These are phyloP conservation scores for Ormosia semicastrata DNA, from an alignment of 306 rosid genomes.

Conservation along the genomic window DNA sequence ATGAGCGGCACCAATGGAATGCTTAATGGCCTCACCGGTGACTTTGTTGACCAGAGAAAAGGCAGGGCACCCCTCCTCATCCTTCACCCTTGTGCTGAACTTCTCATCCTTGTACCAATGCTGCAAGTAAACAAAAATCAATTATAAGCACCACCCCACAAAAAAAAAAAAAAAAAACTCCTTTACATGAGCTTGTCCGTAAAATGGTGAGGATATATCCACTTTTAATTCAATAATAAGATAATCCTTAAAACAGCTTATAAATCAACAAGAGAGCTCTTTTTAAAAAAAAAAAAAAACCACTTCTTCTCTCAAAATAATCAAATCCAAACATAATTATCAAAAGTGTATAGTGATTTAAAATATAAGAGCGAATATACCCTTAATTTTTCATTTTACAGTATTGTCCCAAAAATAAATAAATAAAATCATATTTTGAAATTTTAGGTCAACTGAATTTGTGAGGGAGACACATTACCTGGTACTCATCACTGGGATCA, in stretches of 20 bases:
- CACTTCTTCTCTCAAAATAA: too few relatives aligned
- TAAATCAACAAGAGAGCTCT: too few relatives aligned
- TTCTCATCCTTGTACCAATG: slow-evolving; percentile 90
- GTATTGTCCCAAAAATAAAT: background rate
- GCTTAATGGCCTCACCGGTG: slow-evolving; percentile 80
- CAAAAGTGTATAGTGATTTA: too few relatives aligned
- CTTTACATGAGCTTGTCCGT: too few relatives aligned
- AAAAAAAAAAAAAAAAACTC: too few relatives aligned
- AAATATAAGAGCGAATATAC: too few relatives aligned
- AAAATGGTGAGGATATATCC: too few relatives aligned
- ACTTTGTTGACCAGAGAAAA: slow-evolving; percentile 78
- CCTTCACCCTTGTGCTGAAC: slow-evolving; percentile 84
- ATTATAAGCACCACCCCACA: background rate
- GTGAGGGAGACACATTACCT: slow-evolving; percentile 31
- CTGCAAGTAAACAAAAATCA: slow-evolving; percentile 36
- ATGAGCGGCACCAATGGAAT: slow-evolving; percentile 62
- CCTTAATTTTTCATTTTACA: too few relatives aligned
- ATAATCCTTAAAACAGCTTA: too few relatives aligned
- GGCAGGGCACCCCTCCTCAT: slow-evolving; percentile 67
- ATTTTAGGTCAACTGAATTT: background rate
- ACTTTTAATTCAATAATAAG: too few relatives aligned
- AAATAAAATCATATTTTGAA: background rate
- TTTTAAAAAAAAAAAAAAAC: too few relatives aligned
- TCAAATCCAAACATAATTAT: background rate
- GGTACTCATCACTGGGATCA: slow-evolving; percentile 49